These are phyloP conservation scores for Inga leiocalycina DNA, from an alignment of 306 rosid species.

Conservation along the genomic window DNA sequence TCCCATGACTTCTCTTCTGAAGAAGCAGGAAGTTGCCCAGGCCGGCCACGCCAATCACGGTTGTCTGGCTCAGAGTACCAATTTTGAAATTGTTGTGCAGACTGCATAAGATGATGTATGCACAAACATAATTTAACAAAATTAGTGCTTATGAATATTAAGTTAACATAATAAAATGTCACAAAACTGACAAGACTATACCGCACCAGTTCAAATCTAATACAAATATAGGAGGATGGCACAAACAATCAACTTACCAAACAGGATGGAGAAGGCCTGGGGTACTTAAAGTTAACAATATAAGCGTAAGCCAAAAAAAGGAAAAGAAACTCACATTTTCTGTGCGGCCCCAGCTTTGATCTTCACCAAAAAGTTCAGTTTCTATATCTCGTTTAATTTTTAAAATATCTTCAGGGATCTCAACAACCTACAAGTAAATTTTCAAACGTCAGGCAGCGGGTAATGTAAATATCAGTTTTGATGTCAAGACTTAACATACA, in stretches of 20 bases:
- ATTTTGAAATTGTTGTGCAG: slow-evolving; percentile 54
- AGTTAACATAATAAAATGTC: background rate
- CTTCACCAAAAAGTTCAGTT: slow-evolving; percentile 81
- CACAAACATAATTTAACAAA: background rate
- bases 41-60: slow-evolving; percentile 95
- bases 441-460: slow-evolving; percentile 5
- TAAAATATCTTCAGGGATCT: slow-evolving; percentile 67
- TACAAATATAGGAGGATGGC: slow-evolving; percentile 8
- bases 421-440: slow-evolving; percentile 54
- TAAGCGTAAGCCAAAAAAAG: slow-evolving; percentile 9
- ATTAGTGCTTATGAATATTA: background rate
- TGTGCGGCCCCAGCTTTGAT: slow-evolving; percentile 74
- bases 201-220: background rate
- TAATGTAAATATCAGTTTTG: slow-evolving; percentile 17
- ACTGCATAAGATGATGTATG: slow-evolving; percentile 46
- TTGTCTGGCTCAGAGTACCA: slow-evolving; percentile 86
- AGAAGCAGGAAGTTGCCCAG: slow-evolving; percentile 60
- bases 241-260: slow-evolving; percentile 18
- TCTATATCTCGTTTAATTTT: slow-evolving; percentile 78
- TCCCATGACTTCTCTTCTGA: slow-evolving; percentile 85
- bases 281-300: background rate
- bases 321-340: slow-evolving; percentile 63
- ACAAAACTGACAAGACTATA: background rate
- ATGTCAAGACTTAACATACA: background rate
- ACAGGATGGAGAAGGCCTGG: background rate